phyloP scores from a whole-genome alignment of 2,329 filamentous ascomycete genomes.

The Pyricularia sp. region DNA sequence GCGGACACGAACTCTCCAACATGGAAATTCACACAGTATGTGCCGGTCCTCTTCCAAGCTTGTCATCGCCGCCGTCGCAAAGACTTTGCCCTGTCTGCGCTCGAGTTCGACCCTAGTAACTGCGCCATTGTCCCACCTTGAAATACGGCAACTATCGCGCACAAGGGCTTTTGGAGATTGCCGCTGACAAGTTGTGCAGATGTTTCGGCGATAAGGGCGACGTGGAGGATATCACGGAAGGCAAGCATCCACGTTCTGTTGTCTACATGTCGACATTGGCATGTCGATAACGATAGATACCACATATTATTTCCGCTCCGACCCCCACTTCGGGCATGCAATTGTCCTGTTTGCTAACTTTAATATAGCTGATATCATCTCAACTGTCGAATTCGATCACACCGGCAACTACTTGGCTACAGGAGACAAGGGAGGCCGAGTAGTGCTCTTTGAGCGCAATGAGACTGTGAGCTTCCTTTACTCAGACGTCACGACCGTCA shows the following conservation, averaged over 20 bases:
- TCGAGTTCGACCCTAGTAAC: neutral
- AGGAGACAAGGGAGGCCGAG: slow-evolving; percentile 80
- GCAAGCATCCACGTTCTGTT: slow-evolving; percentile 34
- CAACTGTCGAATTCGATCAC: slow-evolving; percentile 83
- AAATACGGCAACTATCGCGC: neutral
- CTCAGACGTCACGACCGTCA: neutral
- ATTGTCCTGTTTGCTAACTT: neutral
- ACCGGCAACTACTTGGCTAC: slow-evolving; percentile 84
- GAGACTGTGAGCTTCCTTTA: slow-evolving; percentile 63
- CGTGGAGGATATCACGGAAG: slow-evolving; percentile 97
- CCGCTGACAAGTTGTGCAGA: slow-evolving; percentile 35
- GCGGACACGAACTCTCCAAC: slow-evolving; percentile 88
- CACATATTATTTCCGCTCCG: neutral
- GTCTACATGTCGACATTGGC: neutral
- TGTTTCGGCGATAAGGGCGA: slow-evolving; percentile 99
- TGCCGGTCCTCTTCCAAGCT: slow-evolving; percentile 13
- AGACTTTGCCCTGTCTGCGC: neutral
- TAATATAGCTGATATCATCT: slow-evolving; percentile 72
- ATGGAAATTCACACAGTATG: slow-evolving; percentile 99
- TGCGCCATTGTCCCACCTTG: neutral
- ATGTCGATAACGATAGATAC: neutral
- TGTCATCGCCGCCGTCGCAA: neutral
- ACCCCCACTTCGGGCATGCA: neutral
- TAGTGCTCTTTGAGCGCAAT: slow-evolving; percentile 84
- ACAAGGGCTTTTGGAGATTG: slow-evolving; percentile 11